Evolutionary conservation across 805 yeast species (phyloP), one percentile per base, ranked within the genome.

Genomic region (Kluyveromyces aestuarii): DNA sequence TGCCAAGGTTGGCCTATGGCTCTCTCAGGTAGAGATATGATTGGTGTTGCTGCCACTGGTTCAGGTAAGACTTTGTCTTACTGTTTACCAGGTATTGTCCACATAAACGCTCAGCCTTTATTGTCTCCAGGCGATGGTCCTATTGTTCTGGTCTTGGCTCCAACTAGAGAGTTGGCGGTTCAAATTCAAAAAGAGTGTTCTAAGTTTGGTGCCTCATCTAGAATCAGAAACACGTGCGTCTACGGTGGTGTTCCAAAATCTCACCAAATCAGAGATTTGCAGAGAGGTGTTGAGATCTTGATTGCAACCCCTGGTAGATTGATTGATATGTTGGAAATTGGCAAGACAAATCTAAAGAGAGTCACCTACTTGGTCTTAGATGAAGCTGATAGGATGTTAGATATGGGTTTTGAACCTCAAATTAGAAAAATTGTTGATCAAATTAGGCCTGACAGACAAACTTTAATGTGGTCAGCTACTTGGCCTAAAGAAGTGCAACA

Each of bases 1-100:
- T 88, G 96, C 72, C 99, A 93, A 76, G 99, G 99, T 75, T 93
- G 99, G 99, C 99, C 99, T 55, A 93, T 93, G 99, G 99, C 99
- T 64, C 76, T 90, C 51, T 82, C 91, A 61, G 99, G 99, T 76
- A 87, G 98, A 74, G 98, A 93, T 69, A 85, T 93, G 91, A 87
- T 93, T 71, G 99, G 99, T 78, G 84, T 93, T 69, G 98, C 99
- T 50, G 85, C 96, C 59, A 93, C 99, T 58, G 99, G 99, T 73
- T 90, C 97, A 49, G 99, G 99, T 78, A 93, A 93, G 77, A 93
- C 99, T 54, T 77, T 93, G 61, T 87, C 97, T 40, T 93, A 91
- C 77, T 88, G 96, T 76, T 77, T 93, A 65, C 99, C 99, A 56
- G 85, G 93, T 56, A 93, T 93, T 66, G 96, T 91, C 50, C 99